Percentiles rank a stretch among this genome's conserved stretches.
These are phyloP conservation scores for Suillus bovinus DNA, from an alignment of 768 basidiomycete species.

Conservation along the genomic window DNA sequence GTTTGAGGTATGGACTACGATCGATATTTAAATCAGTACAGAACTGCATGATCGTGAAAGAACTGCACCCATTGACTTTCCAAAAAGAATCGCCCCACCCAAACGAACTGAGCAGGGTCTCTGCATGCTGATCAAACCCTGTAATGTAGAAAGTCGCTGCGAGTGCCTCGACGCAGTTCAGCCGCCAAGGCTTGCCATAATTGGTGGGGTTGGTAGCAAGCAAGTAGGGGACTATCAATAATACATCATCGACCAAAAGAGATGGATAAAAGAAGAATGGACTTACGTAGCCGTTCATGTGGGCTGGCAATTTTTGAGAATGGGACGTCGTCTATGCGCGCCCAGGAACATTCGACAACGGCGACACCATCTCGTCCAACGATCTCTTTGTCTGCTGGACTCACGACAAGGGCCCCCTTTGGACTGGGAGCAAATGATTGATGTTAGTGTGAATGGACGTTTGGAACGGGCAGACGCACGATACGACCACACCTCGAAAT, in stretches of 20 bases:
- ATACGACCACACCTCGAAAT: constrained; percentile 91
- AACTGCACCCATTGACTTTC: constrained; percentile 71
- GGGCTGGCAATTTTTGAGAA: constrained; percentile 93
- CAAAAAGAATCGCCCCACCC: constrained; percentile 92
- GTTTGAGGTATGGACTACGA: constrained; percentile 52
- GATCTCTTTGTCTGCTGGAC: constrained; percentile 82
- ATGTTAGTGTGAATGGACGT: neutral
- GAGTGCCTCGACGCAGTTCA: constrained; percentile 93
- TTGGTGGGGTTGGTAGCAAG: constrained; percentile 96
- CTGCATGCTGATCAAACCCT: constrained; percentile 81
- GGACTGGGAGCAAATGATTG: constrained; percentile 50
- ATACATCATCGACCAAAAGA: neutral
- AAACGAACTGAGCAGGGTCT: constrained; percentile 75
- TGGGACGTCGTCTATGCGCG: constrained; percentile 90
- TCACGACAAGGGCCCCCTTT: constrained; percentile 75
- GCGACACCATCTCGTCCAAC: constrained; percentile 76
- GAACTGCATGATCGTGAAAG: neutral
- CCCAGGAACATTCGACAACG: constrained; percentile 99
- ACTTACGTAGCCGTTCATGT: constrained; percentile 85
- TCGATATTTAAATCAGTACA: neutral
- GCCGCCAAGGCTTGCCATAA: constrained; percentile 95
- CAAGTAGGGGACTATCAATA: constrained; percentile 81
- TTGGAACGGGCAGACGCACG: constrained; percentile 55
- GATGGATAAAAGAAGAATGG: neutral
- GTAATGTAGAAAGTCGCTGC: constrained; percentile 96